Percentiles rank a stretch among this genome's conserved stretches.
Evolutionary conservation across 805 yeast genomes (phyloP).

Genomic region (Kuraishia borneana): DNA sequence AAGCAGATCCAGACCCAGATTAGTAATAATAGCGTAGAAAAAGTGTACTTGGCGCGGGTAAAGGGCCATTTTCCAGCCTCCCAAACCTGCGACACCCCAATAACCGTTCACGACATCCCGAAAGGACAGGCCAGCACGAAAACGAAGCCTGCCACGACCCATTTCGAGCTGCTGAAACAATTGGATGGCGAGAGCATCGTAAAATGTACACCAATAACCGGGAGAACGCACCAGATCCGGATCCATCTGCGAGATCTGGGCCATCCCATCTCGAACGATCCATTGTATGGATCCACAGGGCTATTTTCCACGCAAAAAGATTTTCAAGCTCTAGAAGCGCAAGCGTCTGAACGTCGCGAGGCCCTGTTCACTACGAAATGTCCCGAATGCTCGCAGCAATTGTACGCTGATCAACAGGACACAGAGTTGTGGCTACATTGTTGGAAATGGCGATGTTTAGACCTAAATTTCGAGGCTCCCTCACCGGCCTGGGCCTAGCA

Average conservation of each 20-base stretch:
- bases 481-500: conserved; percentile 34
- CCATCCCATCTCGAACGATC: conserved; percentile 23
- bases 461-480: conserved; percentile 27
- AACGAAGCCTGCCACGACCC: conserved; percentile 9
- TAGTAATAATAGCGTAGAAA: conserved; percentile 18
- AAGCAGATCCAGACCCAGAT: conserved; percentile 21
- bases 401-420: conserved; percentile 20
- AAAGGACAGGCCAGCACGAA: conserved; percentile 8
- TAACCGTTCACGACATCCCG: conserved; percentile 18
- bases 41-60: conserved; percentile 36
- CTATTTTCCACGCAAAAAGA: conserved; percentile 2
- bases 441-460: conserved; percentile 18
- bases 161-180: conserved; percentile 21
- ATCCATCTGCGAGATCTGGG: conserved; percentile 40
- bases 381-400: conserved; percentile 25
- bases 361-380: conserved; percentile 8
- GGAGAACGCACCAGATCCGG: conserved; percentile 47
- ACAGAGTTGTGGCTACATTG: conserved; percentile 39
- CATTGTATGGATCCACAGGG: conserved; percentile 13
- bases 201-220: conserved; percentile 37
- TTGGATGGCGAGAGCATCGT: conserved; percentile 28
- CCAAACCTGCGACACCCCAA: conserved; percentile 24
- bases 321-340: conserved; percentile 5
- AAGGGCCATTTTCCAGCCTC: conserved; percentile 27
- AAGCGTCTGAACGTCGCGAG: conserved; percentile 7